These are phyloP conservation scores for Aspergillus bombycis DNA, from an alignment of 2,329 filamentous ascomycete genomes.

Conservation along the genomic window DNA sequence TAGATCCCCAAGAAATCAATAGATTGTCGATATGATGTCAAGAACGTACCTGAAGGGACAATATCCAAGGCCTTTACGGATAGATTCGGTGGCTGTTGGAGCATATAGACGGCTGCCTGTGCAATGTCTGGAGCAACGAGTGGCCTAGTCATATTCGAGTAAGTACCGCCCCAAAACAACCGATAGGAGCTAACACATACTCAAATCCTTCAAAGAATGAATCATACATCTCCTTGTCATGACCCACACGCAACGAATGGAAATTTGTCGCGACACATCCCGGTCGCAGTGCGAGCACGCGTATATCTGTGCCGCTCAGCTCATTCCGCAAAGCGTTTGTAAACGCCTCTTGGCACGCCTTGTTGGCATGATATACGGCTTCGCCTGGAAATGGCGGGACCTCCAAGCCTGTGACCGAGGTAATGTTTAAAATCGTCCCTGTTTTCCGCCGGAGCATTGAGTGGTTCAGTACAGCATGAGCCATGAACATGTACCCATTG, in stretches of 20 bases:
- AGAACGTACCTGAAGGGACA: constrained; percentile 43
- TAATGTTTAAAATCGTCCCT: constrained; percentile 55
- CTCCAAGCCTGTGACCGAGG: constrained; percentile 52
- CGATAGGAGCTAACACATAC: constrained; percentile 10
- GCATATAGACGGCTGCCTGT: constrained; percentile 47
- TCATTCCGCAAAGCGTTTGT: constrained; percentile 55
- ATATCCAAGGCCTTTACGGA: constrained; percentile 53
- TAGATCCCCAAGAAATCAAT: not conserved
- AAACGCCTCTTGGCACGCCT: constrained; percentile 54
- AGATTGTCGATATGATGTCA: not conserved
- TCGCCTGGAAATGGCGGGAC: constrained; percentile 54
- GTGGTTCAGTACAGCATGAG: constrained; percentile 50
- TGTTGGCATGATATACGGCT: constrained; percentile 53
- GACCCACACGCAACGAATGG: constrained; percentile 50
- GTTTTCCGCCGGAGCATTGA: constrained; percentile 43
- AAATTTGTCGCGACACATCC: constrained; percentile 55
- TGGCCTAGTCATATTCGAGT: constrained; percentile 26
- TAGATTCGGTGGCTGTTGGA: constrained; percentile 44
- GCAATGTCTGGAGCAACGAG: constrained; percentile 50
- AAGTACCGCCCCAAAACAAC: not conserved
- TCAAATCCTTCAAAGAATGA: constrained; percentile 51
- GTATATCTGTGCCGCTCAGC: constrained; percentile 50
- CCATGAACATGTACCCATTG: constrained; percentile 51
- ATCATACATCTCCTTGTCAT: constrained; percentile 47
- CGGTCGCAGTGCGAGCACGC: constrained; percentile 51